Percentiles rank a stretch among this genome's conserved stretches.
phyloP scores from a whole-genome alignment of 202 grass and related monocot species.

The Alloteropsis angusta region DNA sequence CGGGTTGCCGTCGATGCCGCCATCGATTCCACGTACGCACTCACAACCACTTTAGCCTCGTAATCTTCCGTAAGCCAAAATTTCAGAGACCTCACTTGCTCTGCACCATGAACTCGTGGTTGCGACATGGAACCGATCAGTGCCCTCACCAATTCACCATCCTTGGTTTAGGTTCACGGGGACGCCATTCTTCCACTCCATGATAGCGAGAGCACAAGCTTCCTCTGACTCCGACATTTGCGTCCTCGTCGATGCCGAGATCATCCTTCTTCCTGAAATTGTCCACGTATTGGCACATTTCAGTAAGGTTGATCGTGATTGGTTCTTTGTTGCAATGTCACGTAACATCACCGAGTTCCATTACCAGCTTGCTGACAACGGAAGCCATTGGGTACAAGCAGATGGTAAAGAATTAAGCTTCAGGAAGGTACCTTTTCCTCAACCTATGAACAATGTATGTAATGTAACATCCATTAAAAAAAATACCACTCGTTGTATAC shows the following conservation, averaged over 20 bases:
- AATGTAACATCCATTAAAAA: not conserved
- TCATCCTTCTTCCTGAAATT: constrained; percentile 51
- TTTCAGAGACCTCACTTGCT: not conserved
- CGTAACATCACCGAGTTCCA: constrained; percentile 32
- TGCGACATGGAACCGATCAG: not conserved
- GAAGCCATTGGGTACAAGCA: constrained; percentile 31
- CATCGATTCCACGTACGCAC: constrained; percentile 60
- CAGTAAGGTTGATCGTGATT: constrained; percentile 39
- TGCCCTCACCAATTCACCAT: not conserved
- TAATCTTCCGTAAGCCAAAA: not conserved
- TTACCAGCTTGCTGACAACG: constrained; percentile 31
- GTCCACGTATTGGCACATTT: constrained; percentile 14
- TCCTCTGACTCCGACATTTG: constrained; percentile 40
- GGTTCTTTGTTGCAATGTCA: constrained; percentile 58
- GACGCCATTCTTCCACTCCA: constrained; percentile 79
- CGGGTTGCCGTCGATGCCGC: constrained; percentile 47
- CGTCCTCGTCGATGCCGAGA: constrained; percentile 56
- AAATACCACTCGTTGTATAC: not conserved
- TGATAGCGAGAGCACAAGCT: constrained; percentile 54
- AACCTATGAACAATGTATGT: not conserved
- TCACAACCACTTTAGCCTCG: not conserved
- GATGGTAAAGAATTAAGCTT: constrained; percentile 33
- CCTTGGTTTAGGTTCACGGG: constrained; percentile 58
- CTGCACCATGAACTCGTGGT: not conserved
- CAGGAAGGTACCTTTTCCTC: constrained; percentile 33